These are phyloP conservation scores for Penicillium sumatraense DNA, from an alignment of 2,329 filamentous ascomycete species.

Conservation along the genomic window DNA sequence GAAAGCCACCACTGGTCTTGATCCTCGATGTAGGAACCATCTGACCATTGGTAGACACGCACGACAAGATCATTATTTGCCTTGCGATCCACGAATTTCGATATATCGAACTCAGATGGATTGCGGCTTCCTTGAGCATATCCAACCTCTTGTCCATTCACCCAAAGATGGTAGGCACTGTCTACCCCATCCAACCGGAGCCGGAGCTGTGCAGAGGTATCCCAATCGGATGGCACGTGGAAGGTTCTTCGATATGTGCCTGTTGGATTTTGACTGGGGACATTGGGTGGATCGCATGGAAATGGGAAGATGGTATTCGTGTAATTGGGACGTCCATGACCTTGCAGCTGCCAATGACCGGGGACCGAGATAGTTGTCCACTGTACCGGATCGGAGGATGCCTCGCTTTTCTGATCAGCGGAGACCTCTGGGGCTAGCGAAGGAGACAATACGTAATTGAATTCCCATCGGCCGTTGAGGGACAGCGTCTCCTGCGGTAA, in stretches of 20 bases:
- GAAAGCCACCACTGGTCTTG: conserved; percentile 63
- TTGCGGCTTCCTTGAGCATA: conserved; percentile 73
- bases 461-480: background rate
- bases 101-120: conserved; percentile 71
- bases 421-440: background rate
- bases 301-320: conserved; percentile 71
- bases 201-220: conserved; percentile 55
- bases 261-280: conserved; percentile 67
- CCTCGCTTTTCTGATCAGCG: background rate
- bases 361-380: conserved; percentile 53
- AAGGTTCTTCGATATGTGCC: conserved; percentile 66
- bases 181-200: conserved; percentile 74
- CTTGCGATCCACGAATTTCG: conserved; percentile 47
- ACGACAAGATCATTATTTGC: conserved; percentile 62
- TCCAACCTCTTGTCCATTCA: conserved; percentile 67
- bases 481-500: background rate
- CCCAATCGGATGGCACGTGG: conserved; percentile 51
- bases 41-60: conserved; percentile 72
- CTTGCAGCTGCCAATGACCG: conserved; percentile 72
- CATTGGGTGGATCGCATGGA: conserved; percentile 66
- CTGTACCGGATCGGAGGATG: background rate
- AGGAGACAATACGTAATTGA: background rate
- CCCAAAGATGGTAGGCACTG: conserved; percentile 70
- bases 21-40: conserved; percentile 72
- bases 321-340: conserved; percentile 69